Percentiles rank a stretch among this genome's conserved stretches.
These are phyloP conservation scores for Hypoxylon intermedium DNA, from an alignment of 495 filamentous ascomycete genomes.

Conservation along the genomic window DNA sequence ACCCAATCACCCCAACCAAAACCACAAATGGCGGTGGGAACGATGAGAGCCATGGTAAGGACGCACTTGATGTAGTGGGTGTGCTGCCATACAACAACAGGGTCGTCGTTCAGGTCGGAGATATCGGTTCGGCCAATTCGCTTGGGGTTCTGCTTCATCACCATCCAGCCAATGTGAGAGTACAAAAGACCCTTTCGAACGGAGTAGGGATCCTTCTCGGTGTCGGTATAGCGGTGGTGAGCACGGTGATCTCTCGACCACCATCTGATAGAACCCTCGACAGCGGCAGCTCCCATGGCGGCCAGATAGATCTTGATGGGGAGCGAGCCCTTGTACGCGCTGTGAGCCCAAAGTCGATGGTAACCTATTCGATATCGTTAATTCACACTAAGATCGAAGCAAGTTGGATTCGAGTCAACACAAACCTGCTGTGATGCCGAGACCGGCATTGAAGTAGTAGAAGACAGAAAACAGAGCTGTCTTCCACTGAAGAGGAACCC, in stretches of 20 bases:
- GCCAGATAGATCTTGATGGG: slow-evolving; percentile 94
- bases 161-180: slow-evolving; percentile 93
- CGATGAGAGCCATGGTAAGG: slow-evolving; percentile 82
- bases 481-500: slow-evolving; percentile 77
- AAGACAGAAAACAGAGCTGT: slow-evolving; percentile 81
- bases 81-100: slow-evolving; percentile 94
- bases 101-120: slow-evolving; percentile 92
- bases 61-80: slow-evolving; percentile 90
- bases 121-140: slow-evolving; percentile 96
- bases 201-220: slow-evolving; percentile 98
- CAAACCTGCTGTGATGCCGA: slow-evolving; percentile 86
- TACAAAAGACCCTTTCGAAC: slow-evolving; percentile 98
- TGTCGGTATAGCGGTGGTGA: slow-evolving; percentile 99
- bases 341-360: slow-evolving; percentile 94
- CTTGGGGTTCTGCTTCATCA: slow-evolving; percentile 94
- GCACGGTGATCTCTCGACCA: slow-evolving; percentile 96
- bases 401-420: slow-evolving; percentile 6
- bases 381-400: neutral
- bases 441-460: slow-evolving; percentile 92
- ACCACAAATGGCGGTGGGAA: slow-evolving; percentile 84
- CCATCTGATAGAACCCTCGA: slow-evolving; percentile 96
- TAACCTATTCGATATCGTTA: slow-evolving; percentile 63
- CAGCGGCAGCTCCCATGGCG: slow-evolving; percentile 89
- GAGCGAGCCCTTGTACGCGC: slow-evolving; percentile 86
- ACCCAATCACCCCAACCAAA: slow-evolving; percentile 88